phyloP scores from a whole-genome alignment of 768 basidiomycete species.

The Lactarius quietus region DNA sequence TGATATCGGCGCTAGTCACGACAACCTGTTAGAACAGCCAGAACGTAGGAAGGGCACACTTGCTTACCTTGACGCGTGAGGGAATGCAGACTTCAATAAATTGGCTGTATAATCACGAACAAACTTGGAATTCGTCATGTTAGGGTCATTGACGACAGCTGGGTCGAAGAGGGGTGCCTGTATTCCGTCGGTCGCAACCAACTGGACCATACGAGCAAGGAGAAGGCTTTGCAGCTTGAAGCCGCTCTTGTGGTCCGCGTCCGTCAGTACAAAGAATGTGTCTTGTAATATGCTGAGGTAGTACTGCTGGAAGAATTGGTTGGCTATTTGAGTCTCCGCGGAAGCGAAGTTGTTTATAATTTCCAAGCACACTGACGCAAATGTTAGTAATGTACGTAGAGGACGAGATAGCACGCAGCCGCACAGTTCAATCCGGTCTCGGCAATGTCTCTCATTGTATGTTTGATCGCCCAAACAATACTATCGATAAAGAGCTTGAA shows the following conservation, averaged over 20 bases:
- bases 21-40: conserved; percentile 14
- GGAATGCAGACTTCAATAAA: conserved; percentile 84
- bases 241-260: conserved; percentile 98
- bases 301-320: conserved; percentile 95
- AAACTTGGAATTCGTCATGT: conserved; percentile 74
- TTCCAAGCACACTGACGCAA: conserved; percentile 74
- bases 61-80: conserved; percentile 81
- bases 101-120: conserved; percentile 84
- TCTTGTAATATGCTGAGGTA: conserved; percentile 92
- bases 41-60: neutral
- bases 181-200: conserved; percentile 79
- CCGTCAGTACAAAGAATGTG: conserved; percentile 95
- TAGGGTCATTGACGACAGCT: conserved; percentile 61
- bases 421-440: conserved; percentile 81
- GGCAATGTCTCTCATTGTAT: conserved; percentile 97
- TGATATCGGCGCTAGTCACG: conserved; percentile 57
- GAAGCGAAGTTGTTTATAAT: conserved; percentile 93
- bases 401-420: conserved; percentile 29
- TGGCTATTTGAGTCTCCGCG: conserved; percentile 73
- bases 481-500: conserved; percentile 99
- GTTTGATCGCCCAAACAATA: conserved; percentile 99
- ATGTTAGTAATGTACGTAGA: conserved; percentile 16
- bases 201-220: conserved; percentile 90
- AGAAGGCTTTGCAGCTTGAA: conserved; percentile 93
- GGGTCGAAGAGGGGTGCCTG: conserved; percentile 85